Evolutionary conservation across 768 basidiomycete genomes (phyloP).

Genomic region (Phylloporus sp.): DNA sequence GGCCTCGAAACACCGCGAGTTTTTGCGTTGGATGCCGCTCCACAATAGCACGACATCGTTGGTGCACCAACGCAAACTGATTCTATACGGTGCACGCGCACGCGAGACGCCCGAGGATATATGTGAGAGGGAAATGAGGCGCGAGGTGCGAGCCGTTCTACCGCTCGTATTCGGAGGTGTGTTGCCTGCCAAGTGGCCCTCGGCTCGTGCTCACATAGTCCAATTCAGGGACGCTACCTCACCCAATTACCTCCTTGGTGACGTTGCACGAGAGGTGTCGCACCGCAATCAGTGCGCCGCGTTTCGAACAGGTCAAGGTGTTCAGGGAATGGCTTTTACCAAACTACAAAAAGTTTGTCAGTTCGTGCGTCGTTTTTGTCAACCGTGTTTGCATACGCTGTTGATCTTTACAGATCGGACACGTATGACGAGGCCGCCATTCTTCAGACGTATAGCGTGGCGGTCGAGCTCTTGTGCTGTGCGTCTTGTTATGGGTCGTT

Average conservation of each 20-base stretch:
- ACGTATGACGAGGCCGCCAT: conserved; percentile 33
- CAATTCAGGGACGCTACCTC: conserved; percentile 30
- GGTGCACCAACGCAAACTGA: conserved; percentile 62
- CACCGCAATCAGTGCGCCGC: conserved; percentile 48
- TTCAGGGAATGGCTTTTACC: conserved; percentile 75
- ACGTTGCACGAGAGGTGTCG: conserved; percentile 41
- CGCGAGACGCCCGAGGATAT: conserved; percentile 68
- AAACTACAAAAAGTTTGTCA: conserved; percentile 49
- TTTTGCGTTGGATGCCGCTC: conserved; percentile 70
- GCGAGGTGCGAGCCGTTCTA: conserved; percentile 58
- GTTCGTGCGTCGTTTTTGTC: conserved; percentile 36
- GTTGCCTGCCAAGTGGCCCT: neutral
- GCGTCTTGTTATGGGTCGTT: conserved; percentile 63
- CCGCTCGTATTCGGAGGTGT: conserved; percentile 69
- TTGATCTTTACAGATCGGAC: conserved; percentile 22
- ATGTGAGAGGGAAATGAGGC: conserved; percentile 66
- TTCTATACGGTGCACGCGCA: conserved; percentile 62
- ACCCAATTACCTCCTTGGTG: conserved; percentile 32
- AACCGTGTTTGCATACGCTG: neutral
- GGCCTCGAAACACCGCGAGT: conserved; percentile 60
- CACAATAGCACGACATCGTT: conserved; percentile 54
- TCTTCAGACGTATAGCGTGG: conserved; percentile 52
- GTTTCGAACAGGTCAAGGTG: conserved; percentile 70
- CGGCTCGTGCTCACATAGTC: conserved; percentile 4
- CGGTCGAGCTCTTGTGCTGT: conserved; percentile 55